Evolutionary conservation across 495 filamentous ascomycete species (phyloP).

Genomic region (Articulospora tetracladia): DNA sequence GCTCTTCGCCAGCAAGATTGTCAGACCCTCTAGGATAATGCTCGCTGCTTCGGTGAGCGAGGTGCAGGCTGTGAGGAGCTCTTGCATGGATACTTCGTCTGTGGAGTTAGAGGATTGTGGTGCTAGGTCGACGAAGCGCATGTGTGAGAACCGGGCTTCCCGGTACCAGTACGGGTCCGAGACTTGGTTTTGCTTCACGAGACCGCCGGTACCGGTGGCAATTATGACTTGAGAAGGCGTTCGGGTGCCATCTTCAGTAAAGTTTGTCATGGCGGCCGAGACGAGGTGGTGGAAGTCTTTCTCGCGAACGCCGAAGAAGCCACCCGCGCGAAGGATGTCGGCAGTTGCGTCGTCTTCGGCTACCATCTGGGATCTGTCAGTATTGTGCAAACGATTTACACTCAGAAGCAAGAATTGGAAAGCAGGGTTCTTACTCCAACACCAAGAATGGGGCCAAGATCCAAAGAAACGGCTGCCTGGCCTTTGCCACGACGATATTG

Average conservation of each 20-base stretch:
- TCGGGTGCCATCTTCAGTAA: neutral
- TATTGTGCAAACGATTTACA: neutral
- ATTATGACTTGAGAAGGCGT: constrained; percentile 15
- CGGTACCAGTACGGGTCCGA: constrained; percentile 5
- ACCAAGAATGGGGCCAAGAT: constrained; percentile 39
- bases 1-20: constrained; percentile 28
- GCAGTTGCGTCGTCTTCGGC: constrained; percentile 14
- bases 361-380: constrained; percentile 2
- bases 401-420: neutral
- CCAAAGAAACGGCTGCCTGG: constrained; percentile 43
- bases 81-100: constrained; percentile 3
- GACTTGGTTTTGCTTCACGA: constrained; percentile 8
- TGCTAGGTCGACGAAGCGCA: constrained; percentile 10
- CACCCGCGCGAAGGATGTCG: constrained; percentile 13
- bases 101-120: neutral
- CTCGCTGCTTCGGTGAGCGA: constrained; percentile 25
- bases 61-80: constrained; percentile 13
- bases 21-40: constrained; percentile 30
- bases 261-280: constrained; percentile 14
- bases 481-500: constrained; percentile 40
- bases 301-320: constrained; percentile 10
- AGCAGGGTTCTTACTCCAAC: neutral
- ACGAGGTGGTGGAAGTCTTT: constrained; percentile 11
- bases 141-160: constrained; percentile 10
- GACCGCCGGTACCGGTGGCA: constrained; percentile 17